Evolutionary conservation across 2,329 filamentous ascomycete genomes (phyloP), one percentile per base, ranked within the genome.

Genomic region (Arthrobotrys conoides): DNA sequence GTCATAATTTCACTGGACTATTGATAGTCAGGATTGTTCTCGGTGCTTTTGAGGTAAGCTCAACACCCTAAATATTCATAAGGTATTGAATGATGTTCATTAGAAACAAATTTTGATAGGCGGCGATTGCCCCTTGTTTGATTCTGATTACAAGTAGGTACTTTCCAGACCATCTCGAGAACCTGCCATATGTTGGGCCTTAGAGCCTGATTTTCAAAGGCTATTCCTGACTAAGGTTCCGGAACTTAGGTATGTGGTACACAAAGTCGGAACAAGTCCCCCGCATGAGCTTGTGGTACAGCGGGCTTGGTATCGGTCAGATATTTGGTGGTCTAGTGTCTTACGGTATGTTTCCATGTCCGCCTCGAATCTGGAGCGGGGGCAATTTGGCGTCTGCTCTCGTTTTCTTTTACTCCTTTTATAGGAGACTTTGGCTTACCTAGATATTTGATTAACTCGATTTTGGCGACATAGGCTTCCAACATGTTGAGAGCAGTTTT

Each of bases 61-160:
- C 12, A 1, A 12, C 2, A 3, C 14, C 18, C 38, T 46, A 3
- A 24, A 22, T 10, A 16, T 30, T 30, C 14, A n/a, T 12, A 36
- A 57, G 2, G 14, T 27, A 0, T 33, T 9, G 30, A 38, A 8
- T 20, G 27, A 66, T 44, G 33, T 27, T 46, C 61, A 70, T 22
- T 46, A 68, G 48, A 14, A 6, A 24, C 44, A 18, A 14, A 41
- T 24, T 73, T 46, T 27, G 27, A 70, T 61, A 88, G 82, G 88
- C 89, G 1, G 88, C 88, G 1, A 88, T 90, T 69, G 87, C 87
- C 0, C 90, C 89, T 0, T 89, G 87, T 0, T 83, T 90, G 71
- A 88, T 90, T 84, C 85, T 91, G 66, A 88, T 91, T 80, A 89
- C 87, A 80, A 88, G 87, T 71, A 86, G 88, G 82, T 90, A 88